Percentiles rank a stretch among this genome's conserved stretches.
Evolutionary conservation across 2,329 filamentous ascomycete species (phyloP).

Genomic region (Aspergillus sp.): DNA sequence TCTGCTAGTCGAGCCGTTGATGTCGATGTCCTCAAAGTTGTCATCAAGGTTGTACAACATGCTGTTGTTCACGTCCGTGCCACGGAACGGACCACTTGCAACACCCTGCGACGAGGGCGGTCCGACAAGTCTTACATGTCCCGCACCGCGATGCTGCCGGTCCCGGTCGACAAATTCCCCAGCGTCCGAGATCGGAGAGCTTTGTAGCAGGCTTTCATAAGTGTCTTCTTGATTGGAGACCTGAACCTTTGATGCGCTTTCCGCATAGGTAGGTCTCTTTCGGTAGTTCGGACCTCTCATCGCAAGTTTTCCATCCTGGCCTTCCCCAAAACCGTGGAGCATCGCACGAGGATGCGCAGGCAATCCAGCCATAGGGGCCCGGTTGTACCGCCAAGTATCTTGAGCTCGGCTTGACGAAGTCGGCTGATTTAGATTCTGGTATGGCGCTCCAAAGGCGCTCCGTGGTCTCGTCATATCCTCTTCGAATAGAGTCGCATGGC

Average conservation of each 20-base stretch:
- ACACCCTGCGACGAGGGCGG: slow-evolving; percentile 17
- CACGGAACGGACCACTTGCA: slow-evolving; percentile 13
- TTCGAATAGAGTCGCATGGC: slow-evolving; percentile 41
- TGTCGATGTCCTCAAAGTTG: slow-evolving; percentile 29
- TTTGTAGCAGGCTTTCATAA: slow-evolving; percentile 2
- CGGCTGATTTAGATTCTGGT: slow-evolving; percentile 12
- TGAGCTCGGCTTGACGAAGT: slow-evolving; percentile 4
- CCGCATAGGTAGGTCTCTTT: slow-evolving; percentile 16
- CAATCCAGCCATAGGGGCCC: slow-evolving; percentile 27
- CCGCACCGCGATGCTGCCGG: slow-evolving; percentile 15
- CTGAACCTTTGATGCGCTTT: slow-evolving; percentile 12
- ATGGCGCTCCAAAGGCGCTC: slow-evolving; percentile 17
- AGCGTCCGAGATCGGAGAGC: slow-evolving; percentile 11
- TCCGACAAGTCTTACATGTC: slow-evolving; percentile 9
- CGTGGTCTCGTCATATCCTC: slow-evolving; percentile 33
- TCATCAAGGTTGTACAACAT: slow-evolving; percentile 14
- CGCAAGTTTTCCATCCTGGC: slow-evolving; percentile 16
- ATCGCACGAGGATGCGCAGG: slow-evolving; percentile 40
- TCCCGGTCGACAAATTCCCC: slow-evolving; percentile 18
- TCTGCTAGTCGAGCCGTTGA: slow-evolving; percentile 25
- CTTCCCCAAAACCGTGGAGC: slow-evolving; percentile 29
- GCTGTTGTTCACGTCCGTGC: slow-evolving; percentile 8
- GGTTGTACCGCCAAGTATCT: slow-evolving; percentile 8
- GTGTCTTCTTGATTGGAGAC: slow-evolving; percentile 10
- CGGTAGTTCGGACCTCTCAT: slow-evolving; percentile 13